Conservation (phyloP, 2,329 filamentous ascomycete species). For the Fusarium subglutinans region DNA sequence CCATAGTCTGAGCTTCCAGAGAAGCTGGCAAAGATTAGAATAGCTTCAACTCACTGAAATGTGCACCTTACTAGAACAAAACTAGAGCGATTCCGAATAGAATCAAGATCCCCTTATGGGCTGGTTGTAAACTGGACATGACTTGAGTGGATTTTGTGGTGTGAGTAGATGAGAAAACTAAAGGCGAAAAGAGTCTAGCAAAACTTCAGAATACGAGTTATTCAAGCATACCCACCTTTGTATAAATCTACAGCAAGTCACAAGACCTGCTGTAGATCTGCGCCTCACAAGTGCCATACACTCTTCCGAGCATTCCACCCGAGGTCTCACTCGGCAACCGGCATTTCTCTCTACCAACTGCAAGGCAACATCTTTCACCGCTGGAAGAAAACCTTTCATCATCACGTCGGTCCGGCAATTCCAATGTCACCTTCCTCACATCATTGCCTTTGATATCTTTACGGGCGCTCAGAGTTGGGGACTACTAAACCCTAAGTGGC, state of each 20-base stretch:
- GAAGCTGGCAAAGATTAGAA: not conserved
- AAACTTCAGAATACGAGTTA: not conserved
- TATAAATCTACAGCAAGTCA: not conserved
- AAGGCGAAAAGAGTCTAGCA: not conserved
- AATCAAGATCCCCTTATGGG: not conserved
- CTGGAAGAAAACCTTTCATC: not conserved
- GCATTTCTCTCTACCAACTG: not conserved
- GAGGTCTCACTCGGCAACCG: not conserved
- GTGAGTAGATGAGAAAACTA: not conserved
- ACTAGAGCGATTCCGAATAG: not conserved
- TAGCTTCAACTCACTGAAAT: fast-evolving
- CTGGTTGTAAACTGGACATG: not conserved
- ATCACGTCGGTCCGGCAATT: too few species aligned
- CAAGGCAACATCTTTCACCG: not conserved
- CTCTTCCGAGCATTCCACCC: not conserved
- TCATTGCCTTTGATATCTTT: not conserved
- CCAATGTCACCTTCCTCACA: not conserved
- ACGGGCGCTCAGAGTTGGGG: not conserved
- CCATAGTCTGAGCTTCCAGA: not conserved
- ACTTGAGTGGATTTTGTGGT: not conserved
- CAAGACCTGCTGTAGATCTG: not conserved
- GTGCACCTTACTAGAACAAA: not conserved
- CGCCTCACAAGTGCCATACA: too few species aligned
- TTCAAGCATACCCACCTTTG: not conserved
- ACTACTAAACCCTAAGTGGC: not conserved